phyloP scores from a whole-genome alignment of 345 rosid species.

The Murraya paniculata region DNA sequence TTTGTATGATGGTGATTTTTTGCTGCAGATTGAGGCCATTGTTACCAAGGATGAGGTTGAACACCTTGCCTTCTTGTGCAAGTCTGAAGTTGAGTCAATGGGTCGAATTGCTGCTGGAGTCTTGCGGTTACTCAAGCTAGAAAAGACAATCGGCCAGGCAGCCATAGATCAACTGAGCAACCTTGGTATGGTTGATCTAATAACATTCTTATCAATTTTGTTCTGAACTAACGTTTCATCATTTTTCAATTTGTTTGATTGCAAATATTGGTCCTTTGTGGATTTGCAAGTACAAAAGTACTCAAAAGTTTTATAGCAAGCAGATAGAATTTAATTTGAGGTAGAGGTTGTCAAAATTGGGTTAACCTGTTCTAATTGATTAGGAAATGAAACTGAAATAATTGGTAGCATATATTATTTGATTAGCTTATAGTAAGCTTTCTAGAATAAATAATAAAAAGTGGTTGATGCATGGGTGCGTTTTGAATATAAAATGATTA shows the following conservation, averaged over 20 bases:
- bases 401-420: background rate
- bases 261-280: background rate
- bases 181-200: slow-evolving; percentile 55
- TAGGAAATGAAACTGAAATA: background rate
- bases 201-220: background rate
- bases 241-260: background rate
- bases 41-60: slow-evolving; percentile 89
- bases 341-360: background rate
- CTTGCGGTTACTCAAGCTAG: slow-evolving; percentile 82
- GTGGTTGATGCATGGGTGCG: background rate
- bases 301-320: background rate
- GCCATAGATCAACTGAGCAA: slow-evolving; percentile 86
- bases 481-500: background rate
- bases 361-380: background rate
- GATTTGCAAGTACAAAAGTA: background rate
- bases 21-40: slow-evolving; percentile 72
- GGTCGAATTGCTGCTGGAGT: slow-evolving; percentile 90
- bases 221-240: background rate
- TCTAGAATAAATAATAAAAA: background rate
- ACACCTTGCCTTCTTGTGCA: slow-evolving; percentile 72
- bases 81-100: slow-evolving; percentile 90
- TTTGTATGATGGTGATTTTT: slow-evolving; percentile 7
- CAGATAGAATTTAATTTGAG: background rate
- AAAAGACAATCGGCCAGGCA: slow-evolving; percentile 70
- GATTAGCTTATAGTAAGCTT: background rate